Evolutionary conservation across 441 rosid species (phyloP).

Genomic region (Gossypium armourianum): DNA sequence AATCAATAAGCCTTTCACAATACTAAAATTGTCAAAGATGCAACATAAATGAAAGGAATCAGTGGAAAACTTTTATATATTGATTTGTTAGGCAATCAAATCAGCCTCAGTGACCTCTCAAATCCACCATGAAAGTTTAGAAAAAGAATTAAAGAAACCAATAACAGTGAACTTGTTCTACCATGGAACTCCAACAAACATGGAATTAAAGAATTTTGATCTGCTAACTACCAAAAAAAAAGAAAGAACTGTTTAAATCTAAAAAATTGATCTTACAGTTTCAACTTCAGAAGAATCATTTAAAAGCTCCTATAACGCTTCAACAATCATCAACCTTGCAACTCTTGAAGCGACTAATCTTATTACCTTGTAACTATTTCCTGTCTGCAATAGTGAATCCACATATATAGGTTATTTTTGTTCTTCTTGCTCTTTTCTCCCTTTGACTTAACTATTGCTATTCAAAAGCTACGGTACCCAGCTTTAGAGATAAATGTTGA

Average conservation of each 20-base stretch:
- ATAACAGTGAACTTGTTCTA: not conserved
- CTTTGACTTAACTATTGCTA: not conserved
- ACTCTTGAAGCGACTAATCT: not conserved
- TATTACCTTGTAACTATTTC: not conserved
- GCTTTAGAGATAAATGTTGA: not conserved
- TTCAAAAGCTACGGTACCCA: no score
- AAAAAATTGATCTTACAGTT: not conserved
- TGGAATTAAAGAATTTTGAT: not conserved
- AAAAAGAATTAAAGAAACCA: not conserved
- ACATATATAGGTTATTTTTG: not conserved
- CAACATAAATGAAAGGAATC: not conserved
- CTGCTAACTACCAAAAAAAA: not conserved
- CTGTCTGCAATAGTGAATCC: no score
- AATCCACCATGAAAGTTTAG: not conserved
- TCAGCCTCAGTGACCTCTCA: not conserved
- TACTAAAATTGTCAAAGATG: no score
- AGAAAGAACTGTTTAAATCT: not conserved
- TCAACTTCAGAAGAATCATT: not conserved
- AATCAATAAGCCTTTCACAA: not conserved
- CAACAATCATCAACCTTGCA: not conserved
- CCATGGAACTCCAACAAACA: slow-evolving; percentile 1
- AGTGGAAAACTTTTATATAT: not conserved
- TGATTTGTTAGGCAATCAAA: not conserved
- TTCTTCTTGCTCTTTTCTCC: not conserved
- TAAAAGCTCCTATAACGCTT: not conserved